Conservation (phyloP, 2,329 filamentous ascomycete genomes). For the Fusarium clavum region DNA sequence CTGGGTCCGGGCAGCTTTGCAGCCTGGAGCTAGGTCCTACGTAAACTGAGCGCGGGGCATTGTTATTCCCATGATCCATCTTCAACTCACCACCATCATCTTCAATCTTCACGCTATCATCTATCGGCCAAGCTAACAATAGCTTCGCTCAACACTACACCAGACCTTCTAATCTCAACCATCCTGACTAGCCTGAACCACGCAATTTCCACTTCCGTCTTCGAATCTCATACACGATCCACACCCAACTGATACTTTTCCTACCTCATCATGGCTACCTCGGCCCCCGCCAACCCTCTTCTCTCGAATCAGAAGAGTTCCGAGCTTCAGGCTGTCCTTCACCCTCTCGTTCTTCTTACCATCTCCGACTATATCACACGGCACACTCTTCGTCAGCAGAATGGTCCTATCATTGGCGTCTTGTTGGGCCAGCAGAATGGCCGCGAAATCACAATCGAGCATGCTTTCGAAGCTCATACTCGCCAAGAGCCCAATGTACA, state of each 20-base stretch:
- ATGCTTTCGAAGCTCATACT: constrained; percentile 86
- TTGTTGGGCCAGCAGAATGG: constrained; percentile 94
- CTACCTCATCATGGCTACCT: constrained; percentile 59
- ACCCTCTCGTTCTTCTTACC: constrained; percentile 93
- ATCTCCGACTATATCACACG: constrained; percentile 97
- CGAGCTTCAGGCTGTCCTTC: constrained; percentile 85
- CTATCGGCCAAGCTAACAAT: constrained; percentile 18
- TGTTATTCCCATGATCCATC: constrained; percentile 17
- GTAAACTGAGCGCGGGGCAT: constrained; percentile 30
- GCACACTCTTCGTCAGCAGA: constrained; percentile 81
- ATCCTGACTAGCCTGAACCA: not conserved
- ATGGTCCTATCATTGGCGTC: constrained; percentile 83
- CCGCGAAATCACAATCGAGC: constrained; percentile 89
- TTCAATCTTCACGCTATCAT: constrained; percentile 3
- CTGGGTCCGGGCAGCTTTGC: not conserved
- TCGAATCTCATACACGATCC: not conserved
- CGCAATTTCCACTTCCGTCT: not conserved
- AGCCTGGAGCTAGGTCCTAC: not conserved
- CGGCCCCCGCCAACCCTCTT: constrained; percentile 62
- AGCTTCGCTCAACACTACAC: constrained; percentile 14
- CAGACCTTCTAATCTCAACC: constrained; percentile 2
- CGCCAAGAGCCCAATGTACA: constrained; percentile 57
- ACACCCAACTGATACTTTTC: not conserved
- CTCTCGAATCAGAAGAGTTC: constrained; percentile 74
- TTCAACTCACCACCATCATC: constrained; percentile 17